Conservation (phyloP, 116 monocot genomes). For the Posidonia oceanica region DNA sequence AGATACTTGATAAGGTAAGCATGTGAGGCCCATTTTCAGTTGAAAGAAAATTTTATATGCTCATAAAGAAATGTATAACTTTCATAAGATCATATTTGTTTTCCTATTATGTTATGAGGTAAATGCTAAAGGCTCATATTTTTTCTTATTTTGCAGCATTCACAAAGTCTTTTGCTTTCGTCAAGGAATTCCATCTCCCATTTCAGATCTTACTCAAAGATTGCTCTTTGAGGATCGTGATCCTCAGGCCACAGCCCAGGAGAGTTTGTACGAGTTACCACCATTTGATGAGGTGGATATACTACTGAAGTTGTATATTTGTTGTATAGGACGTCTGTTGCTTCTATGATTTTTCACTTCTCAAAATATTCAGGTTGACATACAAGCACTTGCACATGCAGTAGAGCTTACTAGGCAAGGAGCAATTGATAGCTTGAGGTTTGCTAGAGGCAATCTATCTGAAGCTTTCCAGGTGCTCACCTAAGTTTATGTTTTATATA, state of each 20-base stretch:
- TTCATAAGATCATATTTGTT: neutral
- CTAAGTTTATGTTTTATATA: neutral
- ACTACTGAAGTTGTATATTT: slow-evolving; percentile 3
- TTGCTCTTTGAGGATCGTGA: slow-evolving; percentile 94
- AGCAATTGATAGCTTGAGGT: slow-evolving; percentile 86
- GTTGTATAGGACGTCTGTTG: neutral
- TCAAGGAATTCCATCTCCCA: slow-evolving; percentile 80
- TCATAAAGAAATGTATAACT: neutral
- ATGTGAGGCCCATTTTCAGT: neutral
- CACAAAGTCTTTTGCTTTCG: slow-evolving; percentile 74
- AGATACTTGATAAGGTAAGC: slow-evolving; percentile 90
- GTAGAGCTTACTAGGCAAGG: slow-evolving; percentile 90
- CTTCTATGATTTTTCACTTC: slow-evolving; percentile 1
- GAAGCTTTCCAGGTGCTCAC: slow-evolving; percentile 86
- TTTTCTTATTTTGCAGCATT: slow-evolving; percentile 44
- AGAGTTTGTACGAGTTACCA: slow-evolving; percentile 61
- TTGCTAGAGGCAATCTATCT: slow-evolving; percentile 84
- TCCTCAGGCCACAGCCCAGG: slow-evolving; percentile 52
- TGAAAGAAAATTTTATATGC: too few species aligned
- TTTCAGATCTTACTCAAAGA: slow-evolving; percentile 79
- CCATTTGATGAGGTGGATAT: slow-evolving; percentile 86
- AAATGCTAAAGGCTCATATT: neutral
- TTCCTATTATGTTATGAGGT: neutral
- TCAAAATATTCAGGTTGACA: slow-evolving; percentile 60
- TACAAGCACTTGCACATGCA: slow-evolving; percentile 99